Evolutionary conservation across 306 rosid genomes (phyloP), one percentile per base, ranked within the genome.

Genomic region (Rosa chinensis): DNA sequence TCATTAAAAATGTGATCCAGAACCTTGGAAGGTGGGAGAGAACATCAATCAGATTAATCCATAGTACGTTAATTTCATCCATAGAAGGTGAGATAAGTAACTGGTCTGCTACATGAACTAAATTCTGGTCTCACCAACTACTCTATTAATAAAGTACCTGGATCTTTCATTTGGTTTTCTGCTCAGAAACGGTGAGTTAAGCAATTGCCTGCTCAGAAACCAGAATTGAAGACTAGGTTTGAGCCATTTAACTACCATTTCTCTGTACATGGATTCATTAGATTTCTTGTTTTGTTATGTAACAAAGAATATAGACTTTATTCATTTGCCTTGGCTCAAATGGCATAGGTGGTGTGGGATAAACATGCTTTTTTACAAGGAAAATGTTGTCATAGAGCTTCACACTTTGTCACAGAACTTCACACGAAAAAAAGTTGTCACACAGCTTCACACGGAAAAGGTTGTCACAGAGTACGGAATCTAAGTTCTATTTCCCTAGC

Each of bases 51-150:
- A 32, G 37, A 49, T 3, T 18, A 49, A 49, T 17, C 8, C 37
- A 2, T 2, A 52, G 58, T n/a, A 52, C 58, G 14, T 5, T 2
- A 6, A 18, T 53, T 32, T 40, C 44, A 40, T 53, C 58, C 21
- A 32, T 32, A 2, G 37, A 32, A 32, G 37, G 37, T 32, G 37
- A 32, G 37, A 32, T 32, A 32, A 2, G 37, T 32, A 32, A 32
- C 35, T 32, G 35, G 3, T 32, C 35, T 32, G 35, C 35, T 2
- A 32, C 35, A 32, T 32, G 2, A 32, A 32, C 35, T 1, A 1
- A n/a, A n/a, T n/a, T n/a, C n/a, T 53, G 97, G 97, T 78, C 92
- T 94, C 80, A 90, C 87, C 52, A 92, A 88, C 85, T 94, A 89
- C 85, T 89, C 92, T 10, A 77, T 87, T 25, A 25, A 25, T 25